A percentile compares a stretch with the other conserved stretches of the same genome.
Conservation (phyloP, 306 rosid genomes). For the Sicyos edulis region DNA sequence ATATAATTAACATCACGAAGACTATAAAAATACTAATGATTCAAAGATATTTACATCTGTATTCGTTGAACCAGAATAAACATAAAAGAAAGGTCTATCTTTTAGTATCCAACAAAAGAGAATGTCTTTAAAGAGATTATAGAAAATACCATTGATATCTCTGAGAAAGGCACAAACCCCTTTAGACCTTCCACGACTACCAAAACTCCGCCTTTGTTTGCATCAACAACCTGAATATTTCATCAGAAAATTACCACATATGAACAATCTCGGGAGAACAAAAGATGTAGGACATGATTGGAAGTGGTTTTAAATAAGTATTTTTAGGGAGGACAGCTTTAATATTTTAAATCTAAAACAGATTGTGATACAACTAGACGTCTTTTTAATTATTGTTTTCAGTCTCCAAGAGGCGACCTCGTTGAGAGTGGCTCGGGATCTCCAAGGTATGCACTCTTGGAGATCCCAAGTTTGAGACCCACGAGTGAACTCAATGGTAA, state of each 20-base stretch:
- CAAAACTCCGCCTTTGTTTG: constrained; percentile 93
- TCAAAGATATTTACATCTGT: not conserved
- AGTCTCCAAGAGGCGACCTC: too few species aligned
- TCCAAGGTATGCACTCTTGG: too few species aligned
- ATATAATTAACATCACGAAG: not conserved
- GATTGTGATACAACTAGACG: not conserved
- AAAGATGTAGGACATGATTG: not conserved
- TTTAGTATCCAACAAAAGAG: not conserved
- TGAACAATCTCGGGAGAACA: not conserved
- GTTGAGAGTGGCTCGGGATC: too few species aligned
- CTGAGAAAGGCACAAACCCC: constrained; percentile 97
- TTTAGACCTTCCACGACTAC: constrained; percentile 82
- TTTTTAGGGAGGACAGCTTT: not conserved
- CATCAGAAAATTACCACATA: not conserved
- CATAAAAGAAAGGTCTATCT: not conserved
- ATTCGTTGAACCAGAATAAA: not conserved
- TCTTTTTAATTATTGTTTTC: too few species aligned
- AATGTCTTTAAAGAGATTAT: not conserved
- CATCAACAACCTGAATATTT: constrained; percentile 57
- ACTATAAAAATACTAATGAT: not conserved
- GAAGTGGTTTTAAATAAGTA: not conserved
- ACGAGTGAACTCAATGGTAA: too few species aligned
- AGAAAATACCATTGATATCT: constrained; percentile 59
- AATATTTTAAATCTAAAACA: too few species aligned
- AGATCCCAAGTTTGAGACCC: too few species aligned